A percentile compares a stretch with the other conserved stretches of the same genome.
These are phyloP conservation scores for Paramecium biaurelia DNA, from an alignment of 73 alveolate species.

Conservation along the genomic window DNA sequence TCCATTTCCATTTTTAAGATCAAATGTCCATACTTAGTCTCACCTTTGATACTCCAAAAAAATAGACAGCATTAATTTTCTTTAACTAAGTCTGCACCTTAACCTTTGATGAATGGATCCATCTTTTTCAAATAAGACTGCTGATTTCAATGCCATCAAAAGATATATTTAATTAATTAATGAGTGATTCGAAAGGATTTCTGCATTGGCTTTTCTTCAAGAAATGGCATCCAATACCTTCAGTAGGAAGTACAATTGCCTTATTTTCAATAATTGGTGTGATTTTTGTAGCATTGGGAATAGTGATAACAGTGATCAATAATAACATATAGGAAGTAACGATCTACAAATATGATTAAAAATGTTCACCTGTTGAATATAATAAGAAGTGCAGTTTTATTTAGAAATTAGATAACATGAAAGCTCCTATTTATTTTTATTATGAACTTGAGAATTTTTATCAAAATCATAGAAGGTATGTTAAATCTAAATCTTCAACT, in stretches of 20 bases:
- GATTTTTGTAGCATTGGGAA: conserved; percentile 74
- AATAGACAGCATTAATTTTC: conserved; percentile 73
- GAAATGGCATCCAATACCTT: conserved; percentile 65
- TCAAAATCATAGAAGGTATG: conserved; percentile 87
- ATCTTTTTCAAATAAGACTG: conserved; percentile 70
- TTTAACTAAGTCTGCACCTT: conserved; percentile 73
- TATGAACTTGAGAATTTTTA: conserved; percentile 80
- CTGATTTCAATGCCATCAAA: conserved; percentile 68
- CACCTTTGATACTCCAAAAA: conserved; percentile 73
- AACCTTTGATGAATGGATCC: conserved; percentile 66
- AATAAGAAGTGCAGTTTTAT: conserved; percentile 40
- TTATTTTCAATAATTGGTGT: conserved; percentile 66
- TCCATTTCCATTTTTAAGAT: conserved; percentile 73
- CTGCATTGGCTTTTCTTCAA: conserved; percentile 59
- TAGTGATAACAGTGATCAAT: conserved; percentile 68
- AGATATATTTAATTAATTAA: not conserved
- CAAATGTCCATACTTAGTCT: conserved; percentile 16
- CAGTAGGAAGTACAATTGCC: conserved; percentile 54
- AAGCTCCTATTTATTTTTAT: conserved; percentile 74
- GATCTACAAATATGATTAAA: conserved; percentile 68
- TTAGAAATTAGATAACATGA: conserved; percentile 67
- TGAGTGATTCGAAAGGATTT: conserved; percentile 49
- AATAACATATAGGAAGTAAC: conserved; percentile 64
- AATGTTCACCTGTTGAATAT: conserved; percentile 42
- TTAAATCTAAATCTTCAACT: conserved; percentile 73